Evolutionary conservation across 1,284 basidiomycete species (phyloP), one percentile per base, ranked within the genome.

Genomic region (Puccinia sorghi): DNA sequence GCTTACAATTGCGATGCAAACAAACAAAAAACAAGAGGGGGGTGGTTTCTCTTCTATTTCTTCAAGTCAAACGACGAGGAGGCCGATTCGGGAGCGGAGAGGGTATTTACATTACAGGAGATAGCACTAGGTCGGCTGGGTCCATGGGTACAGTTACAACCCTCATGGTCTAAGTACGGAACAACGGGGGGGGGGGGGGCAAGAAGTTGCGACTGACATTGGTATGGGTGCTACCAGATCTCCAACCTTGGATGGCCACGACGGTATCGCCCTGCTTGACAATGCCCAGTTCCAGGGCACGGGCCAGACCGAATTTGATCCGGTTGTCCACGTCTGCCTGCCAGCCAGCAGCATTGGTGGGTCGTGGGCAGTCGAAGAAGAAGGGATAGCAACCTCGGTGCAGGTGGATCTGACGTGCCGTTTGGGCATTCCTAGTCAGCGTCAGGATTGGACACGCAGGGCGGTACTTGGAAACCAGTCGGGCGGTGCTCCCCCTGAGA

Each of bases 181-280:
- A 48, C 2, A 77, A 17, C 15, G 63, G 11, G 48, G 56, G 25
- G n/a, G n/a, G n/a, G n/a, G n/a, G n/a, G n/a, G n/a, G n/a, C n/a
- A n/a, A n/a, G n/a, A n/a, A n/a, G n/a, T n/a, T n/a, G n/a, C n/a
- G n/a, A 83, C 84, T 81, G 15, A 79, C 76, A 63, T 86, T 86
- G 81, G 86, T 93, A 87, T 97, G 93, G 61, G 95, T 95, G 79
- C 96, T 89, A 81, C 97, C 96, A 74, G 94, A 94, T 87, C 96
- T 95, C 96, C 96, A 99, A 70, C 97, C 97, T 86, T 99, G 97
- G 12, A 99, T 91, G 70, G 96, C 96, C 83, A 99, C 89, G 83
- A 99, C 89, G 25, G 94, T 94, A 79, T 91, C 91, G 79, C 94
- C 94, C 78, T 93, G 90, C 85, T 91, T 90, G 87, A 99, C 90